Conservation (phyloP, 805 yeast genomes). For the Zygotorulaspora sp. region DNA sequence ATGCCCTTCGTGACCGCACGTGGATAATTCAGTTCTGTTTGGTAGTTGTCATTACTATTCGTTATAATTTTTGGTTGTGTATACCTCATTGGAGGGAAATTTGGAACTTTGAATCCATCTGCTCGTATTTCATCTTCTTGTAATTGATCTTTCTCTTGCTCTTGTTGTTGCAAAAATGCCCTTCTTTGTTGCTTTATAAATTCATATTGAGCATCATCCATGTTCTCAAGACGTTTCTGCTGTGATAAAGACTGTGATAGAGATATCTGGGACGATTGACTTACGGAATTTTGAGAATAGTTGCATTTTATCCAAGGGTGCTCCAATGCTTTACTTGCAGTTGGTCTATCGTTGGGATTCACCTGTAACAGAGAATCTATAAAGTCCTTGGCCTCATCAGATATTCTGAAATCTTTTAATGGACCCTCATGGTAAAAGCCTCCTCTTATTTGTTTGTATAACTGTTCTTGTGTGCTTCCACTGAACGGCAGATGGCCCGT, state of each 20-base stretch:
- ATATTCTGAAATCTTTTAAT: conserved; percentile 58
- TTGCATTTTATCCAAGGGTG: conserved; percentile 71
- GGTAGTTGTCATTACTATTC: conserved; percentile 1
- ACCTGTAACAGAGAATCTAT: conserved; percentile 66
- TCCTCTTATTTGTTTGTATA: conserved; percentile 66
- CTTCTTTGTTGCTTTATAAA: conserved; percentile 26
- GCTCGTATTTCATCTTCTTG: conserved; percentile 9
- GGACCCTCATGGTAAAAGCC: conserved; percentile 82
- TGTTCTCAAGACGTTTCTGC: conserved; percentile 45
- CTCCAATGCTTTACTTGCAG: conserved; percentile 68
- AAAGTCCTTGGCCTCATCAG: conserved; percentile 68
- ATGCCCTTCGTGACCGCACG: conserved; percentile 7
- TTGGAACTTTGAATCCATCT: conserved; percentile 31
- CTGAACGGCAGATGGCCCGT: conserved; percentile 95
- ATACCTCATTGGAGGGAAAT: conserved; percentile 25
- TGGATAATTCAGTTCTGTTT: conserved; percentile 11
- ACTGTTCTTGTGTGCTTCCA: conserved; percentile 83
- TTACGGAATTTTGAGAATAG: conserved; percentile 7
- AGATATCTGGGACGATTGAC: conserved; percentile 42
- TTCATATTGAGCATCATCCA: conserved; percentile 32
- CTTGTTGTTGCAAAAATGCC: conserved; percentile 14
- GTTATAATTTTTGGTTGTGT: conserved; percentile 24
- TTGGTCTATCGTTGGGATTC: conserved; percentile 66
- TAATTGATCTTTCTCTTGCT: conserved; percentile 9
- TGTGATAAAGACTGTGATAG: conserved; percentile 69